These are phyloP conservation scores for Pholiota microspora DNA, from an alignment of 768 basidiomycete species.

Conservation along the genomic window DNA sequence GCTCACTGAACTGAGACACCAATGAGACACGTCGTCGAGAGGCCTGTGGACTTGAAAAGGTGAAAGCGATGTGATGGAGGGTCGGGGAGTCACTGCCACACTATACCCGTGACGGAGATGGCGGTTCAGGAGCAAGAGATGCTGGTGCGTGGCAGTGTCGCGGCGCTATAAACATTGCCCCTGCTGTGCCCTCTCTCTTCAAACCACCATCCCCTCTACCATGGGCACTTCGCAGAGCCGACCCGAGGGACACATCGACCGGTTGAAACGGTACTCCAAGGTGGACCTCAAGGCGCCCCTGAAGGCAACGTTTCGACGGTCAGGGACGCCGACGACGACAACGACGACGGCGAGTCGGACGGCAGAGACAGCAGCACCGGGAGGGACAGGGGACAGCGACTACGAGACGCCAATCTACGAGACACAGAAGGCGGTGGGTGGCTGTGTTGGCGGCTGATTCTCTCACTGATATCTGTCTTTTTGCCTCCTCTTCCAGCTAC, in stretches of 20 bases:
- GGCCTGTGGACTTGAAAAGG: too few relatives aligned
- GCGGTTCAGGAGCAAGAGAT: background rate
- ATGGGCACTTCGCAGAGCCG: background rate
- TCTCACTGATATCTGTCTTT: constrained; percentile 10
- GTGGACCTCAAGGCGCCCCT: constrained; percentile 20
- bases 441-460: constrained; percentile 18
- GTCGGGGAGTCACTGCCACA: background rate
- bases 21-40: too few relatives aligned
- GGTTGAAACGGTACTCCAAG: constrained; percentile 23
- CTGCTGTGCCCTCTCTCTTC: too few relatives aligned
- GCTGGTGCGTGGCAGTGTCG: background rate
- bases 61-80: background rate
- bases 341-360: background rate
- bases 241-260: constrained; percentile 7
- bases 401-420: background rate
- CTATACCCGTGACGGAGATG: background rate
- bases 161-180: background rate
- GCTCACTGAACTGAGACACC: too few relatives aligned
- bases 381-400: constrained; percentile 2
- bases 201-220: too few relatives aligned
- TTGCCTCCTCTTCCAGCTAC: constrained; percentile 9
- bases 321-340: background rate
- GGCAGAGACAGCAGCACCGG: background rate
- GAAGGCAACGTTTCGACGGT: constrained; percentile 16
- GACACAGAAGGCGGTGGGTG: constrained; percentile 12